Evolutionary conservation across 108 stramenopile genomes (phyloP).

Genomic region (Skeletonema grethae): DNA sequence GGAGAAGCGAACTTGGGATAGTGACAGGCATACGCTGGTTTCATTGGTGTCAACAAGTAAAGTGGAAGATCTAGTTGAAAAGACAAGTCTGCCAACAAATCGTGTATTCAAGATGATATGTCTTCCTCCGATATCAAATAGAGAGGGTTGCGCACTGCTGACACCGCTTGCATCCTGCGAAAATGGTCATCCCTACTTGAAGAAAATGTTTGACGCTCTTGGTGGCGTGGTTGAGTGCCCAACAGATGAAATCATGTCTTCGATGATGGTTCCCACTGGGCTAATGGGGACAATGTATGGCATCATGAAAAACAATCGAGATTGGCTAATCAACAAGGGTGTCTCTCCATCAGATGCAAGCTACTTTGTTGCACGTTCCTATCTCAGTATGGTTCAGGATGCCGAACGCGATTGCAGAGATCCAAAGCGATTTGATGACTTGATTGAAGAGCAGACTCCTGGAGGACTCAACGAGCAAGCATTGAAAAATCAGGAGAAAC

Average conservation of each 20-base stretch:
- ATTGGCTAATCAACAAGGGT: constrained; percentile 62
- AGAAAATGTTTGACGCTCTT: constrained; percentile 32
- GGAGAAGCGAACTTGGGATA: constrained; percentile 31
- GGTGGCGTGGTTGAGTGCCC: constrained; percentile 63
- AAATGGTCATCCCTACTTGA: constrained; percentile 21
- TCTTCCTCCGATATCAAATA: constrained; percentile 63
- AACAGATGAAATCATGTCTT: constrained; percentile 58
- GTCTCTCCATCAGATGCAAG: constrained; percentile 44
- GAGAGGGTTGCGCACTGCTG: constrained; percentile 53
- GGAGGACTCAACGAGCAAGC: constrained; percentile 87
- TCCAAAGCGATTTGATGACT: constrained; percentile 61
- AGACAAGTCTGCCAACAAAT: constrained; percentile 19
- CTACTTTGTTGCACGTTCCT: constrained; percentile 60
- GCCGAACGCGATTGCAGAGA: constrained; percentile 54
- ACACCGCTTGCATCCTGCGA: constrained; percentile 27
- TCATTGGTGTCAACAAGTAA: constrained; percentile 65
- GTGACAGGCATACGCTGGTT: constrained; percentile 62
- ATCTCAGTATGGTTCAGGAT: constrained; percentile 67
- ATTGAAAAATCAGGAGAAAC: constrained; percentile 57
- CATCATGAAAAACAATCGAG: constrained; percentile 61
- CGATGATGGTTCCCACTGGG: constrained; percentile 70
- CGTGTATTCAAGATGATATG: constrained; percentile 86
- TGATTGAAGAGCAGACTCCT: constrained; percentile 85
- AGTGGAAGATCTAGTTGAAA: constrained; percentile 29
- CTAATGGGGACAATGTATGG: constrained; percentile 80